Percentiles rank a stretch among this genome's conserved stretches.
phyloP scores from a whole-genome alignment of 2,329 filamentous ascomycete genomes.

The Aspergillus candidus region DNA sequence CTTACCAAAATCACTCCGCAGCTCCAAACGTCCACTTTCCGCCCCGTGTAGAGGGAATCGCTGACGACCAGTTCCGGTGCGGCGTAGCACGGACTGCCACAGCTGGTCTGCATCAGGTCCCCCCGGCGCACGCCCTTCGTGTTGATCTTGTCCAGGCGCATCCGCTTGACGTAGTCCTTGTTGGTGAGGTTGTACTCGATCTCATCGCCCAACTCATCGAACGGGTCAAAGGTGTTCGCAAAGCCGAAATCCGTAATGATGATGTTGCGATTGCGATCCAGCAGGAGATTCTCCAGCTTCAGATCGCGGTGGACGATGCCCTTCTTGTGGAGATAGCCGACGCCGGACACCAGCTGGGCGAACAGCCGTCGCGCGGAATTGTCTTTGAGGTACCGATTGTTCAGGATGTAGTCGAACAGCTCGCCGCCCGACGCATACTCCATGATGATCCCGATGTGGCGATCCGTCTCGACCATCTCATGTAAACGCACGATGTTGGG shows the following conservation, averaged over 20 bases:
- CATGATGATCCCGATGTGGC: conserved; percentile 95
- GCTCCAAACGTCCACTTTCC: conserved; percentile 98
- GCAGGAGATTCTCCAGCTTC: conserved; percentile 89
- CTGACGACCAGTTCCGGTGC: conserved; percentile 95
- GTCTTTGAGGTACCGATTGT: conserved; percentile 94
- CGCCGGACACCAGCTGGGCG: conserved; percentile 90
- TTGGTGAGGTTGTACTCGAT: conserved; percentile 83
- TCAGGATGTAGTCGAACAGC: conserved; percentile 96
- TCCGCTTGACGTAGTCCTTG: conserved; percentile 78
- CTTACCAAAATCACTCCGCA: conserved; percentile 95
- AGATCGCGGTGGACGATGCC: conserved; percentile 96
- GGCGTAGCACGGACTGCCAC: conserved; percentile 95
- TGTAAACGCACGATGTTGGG: conserved; percentile 95
- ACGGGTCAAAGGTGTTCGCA: conserved; percentile 90
- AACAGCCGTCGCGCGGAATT: conserved; percentile 84
- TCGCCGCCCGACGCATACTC: conserved; percentile 98
- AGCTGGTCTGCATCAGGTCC: conserved; percentile 98
- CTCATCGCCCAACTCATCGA: conserved; percentile 81
- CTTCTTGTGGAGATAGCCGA: conserved; percentile 96
- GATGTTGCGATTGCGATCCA: conserved; percentile 96
- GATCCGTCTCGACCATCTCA: conserved; percentile 97
- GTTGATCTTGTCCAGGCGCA: conserved; percentile 75
- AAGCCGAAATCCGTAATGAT: conserved; percentile 99
- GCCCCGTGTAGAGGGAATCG: conserved; percentile 92
- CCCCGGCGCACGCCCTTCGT: conserved; percentile 72